phyloP scores from a whole-genome alignment of 202 grass and related monocot species.

The Zoysia matrella region DNA sequence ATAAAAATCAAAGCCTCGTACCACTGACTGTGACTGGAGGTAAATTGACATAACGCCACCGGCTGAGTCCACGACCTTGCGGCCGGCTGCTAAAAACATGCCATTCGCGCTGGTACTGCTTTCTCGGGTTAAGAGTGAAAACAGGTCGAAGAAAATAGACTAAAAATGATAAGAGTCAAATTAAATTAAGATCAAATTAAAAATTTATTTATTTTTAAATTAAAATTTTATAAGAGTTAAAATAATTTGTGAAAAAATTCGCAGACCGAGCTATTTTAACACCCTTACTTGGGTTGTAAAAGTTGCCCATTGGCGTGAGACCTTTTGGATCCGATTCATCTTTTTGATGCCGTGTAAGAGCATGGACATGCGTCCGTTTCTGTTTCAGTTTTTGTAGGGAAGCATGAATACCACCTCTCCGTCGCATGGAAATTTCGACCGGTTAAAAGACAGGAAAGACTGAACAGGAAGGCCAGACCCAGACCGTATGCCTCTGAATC shows the following conservation, averaged over 20 bases:
- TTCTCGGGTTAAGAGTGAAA: neutral
- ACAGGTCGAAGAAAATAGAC: too few relatives aligned
- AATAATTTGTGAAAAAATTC: too few relatives aligned
- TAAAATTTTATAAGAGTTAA: too few relatives aligned
- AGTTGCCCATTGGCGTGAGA: neutral
- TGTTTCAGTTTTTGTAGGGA: neutral
- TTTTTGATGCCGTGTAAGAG: too few relatives aligned
- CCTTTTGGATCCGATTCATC: neutral
- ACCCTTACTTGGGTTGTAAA: too few relatives aligned
- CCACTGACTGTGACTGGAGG: too few relatives aligned
- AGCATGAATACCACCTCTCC: neutral
- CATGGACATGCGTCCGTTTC: neutral
- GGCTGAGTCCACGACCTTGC: neutral
- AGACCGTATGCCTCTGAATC: too few relatives aligned
- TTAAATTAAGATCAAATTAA: too few relatives aligned
- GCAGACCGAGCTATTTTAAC: too few relatives aligned
- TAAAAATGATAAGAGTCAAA: too few relatives aligned
- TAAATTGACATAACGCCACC: neutral
- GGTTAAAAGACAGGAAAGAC: neutral
- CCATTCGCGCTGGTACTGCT: neutral
- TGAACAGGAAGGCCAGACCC: neutral
- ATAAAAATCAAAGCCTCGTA: neutral
- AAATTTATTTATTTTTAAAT: too few relatives aligned
- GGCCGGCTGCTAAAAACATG: neutral
- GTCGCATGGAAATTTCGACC: neutral